Evolutionary conservation across 495 filamentous ascomycete species (phyloP), one percentile per base, ranked within the genome.

Genomic region (Astrocystis sublimbata): DNA sequence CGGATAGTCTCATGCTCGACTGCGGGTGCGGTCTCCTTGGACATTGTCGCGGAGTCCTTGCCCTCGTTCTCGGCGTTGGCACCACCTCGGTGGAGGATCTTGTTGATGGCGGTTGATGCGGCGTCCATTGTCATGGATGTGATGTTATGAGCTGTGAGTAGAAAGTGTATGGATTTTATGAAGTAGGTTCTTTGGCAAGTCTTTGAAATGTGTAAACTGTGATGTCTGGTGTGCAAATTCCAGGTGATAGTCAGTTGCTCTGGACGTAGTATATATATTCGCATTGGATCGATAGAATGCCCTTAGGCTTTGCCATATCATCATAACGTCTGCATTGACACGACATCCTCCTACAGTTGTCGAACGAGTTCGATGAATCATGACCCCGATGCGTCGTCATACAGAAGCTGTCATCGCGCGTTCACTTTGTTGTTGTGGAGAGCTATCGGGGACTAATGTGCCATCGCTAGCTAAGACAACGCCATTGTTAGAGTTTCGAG

Each of bases 1-100:
- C 57, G 49, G 49, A 67, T 43, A 6, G 47, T 64, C 17, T 64
- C 61, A 40, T 67, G 61, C 47, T 65, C 61, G 24, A 67, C 61
- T 2, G 46, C 46, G 0, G 46, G 41, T 0, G 58, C 65, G n/a
- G 50, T 62, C 24, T 50, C 47, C 13, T 35, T 55, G 30, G 19
- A 31, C 2, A 38, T 10, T 1, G 60, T 28, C 4, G 42, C 5
- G 24, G 59, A n/a, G 38, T 54, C 40, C 19, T 24, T 36, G 17
- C 33, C 9, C 36, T 24, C n/a, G 0, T 30, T 36, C 24, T 54
- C 49, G 10, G 10, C 21, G 4, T 40, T 55, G 15, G 50, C 12
- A 15, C 41, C n/a, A n/a, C n/a, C 21, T 17, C 24, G 10, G 31
- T 47, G 10, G 0, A 62, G 33, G 21, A 62, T 62, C 41, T 62